These are phyloP conservation scores for Brassica carinata DNA, from an alignment of 345 rosid species.

Conservation along the genomic window DNA sequence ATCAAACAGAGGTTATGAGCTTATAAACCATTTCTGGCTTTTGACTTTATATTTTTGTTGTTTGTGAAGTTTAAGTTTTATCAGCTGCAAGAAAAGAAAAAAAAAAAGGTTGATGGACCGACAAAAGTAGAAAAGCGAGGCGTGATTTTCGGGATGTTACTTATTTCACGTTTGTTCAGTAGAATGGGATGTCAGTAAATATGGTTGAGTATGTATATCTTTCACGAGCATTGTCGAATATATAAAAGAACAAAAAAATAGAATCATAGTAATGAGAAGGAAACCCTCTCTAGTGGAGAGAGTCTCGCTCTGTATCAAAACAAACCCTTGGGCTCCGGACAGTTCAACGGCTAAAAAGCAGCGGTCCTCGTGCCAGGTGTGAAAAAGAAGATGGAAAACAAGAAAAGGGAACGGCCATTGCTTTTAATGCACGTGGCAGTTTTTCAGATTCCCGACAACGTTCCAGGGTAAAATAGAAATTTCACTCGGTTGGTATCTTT, in stretches of 20 bases:
- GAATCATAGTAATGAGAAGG: not conserved
- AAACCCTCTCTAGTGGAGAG: not conserved
- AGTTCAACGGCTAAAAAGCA: constrained; percentile 28
- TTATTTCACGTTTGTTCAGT: constrained; percentile 27
- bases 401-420: constrained; percentile 28
- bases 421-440: constrained; percentile 44
- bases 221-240: not conserved
- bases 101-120: constrained; percentile 20
- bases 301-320: not conserved
- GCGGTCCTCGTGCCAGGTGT: constrained; percentile 21
- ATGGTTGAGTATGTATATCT: not conserved
- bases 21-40: not conserved
- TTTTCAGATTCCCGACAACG: constrained; percentile 29
- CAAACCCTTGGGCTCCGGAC: constrained; percentile 7
- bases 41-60: not conserved
- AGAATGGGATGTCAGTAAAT: constrained; percentile 3
- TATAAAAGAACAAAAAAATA: not conserved
- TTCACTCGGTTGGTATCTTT: constrained; percentile 3
- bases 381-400: constrained; percentile 4
- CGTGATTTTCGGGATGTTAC: constrained; percentile 31
- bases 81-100: not conserved
- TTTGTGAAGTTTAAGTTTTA: not conserved
- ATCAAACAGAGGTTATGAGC: not conserved
- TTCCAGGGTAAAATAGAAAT: constrained; percentile 32
- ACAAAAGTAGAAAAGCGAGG: constrained; percentile 26